These are phyloP conservation scores for Cyberlindnera maritima DNA, from an alignment of 805 yeast genomes.

Conservation along the genomic window DNA sequence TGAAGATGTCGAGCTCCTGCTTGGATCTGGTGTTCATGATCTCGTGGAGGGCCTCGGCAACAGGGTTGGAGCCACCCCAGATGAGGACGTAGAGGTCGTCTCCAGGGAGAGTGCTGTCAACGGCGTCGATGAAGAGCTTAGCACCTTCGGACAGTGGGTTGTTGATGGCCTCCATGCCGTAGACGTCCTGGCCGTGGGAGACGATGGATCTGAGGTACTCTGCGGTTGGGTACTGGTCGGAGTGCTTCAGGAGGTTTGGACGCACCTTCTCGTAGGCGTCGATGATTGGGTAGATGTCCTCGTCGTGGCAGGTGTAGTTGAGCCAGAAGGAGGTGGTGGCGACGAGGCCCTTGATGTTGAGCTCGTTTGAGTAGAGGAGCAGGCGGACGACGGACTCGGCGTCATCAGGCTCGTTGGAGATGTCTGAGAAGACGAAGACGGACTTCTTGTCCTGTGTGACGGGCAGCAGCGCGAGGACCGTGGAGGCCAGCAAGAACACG, in stretches of 20 bases:
- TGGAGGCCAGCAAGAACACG: neutral
- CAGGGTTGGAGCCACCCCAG: slow-evolving; percentile 33
- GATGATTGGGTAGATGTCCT: slow-evolving; percentile 31
- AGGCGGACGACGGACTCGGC: slow-evolving; percentile 31
- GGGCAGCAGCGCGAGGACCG: neutral
- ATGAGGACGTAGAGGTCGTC: slow-evolving; percentile 26
- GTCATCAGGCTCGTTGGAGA: slow-evolving; percentile 33
- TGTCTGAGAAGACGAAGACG: slow-evolving; percentile 31
- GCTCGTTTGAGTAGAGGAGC: slow-evolving; percentile 31
- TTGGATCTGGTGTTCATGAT: slow-evolving; percentile 18
- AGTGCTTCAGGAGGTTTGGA: slow-evolving; percentile 26
- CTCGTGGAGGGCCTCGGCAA: slow-evolving; percentile 31
- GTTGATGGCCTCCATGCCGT: slow-evolving; percentile 26
- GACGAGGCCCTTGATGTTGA: slow-evolving; percentile 29
- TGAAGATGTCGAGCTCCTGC: slow-evolving; percentile 18
- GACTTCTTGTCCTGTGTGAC: slow-evolving; percentile 29
- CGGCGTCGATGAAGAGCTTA: slow-evolving; percentile 21
- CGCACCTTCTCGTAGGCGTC: slow-evolving; percentile 31
- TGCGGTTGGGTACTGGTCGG: slow-evolving; percentile 27
- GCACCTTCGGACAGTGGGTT: slow-evolving; percentile 27
- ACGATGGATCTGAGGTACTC: slow-evolving; percentile 28
- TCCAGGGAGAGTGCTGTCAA: slow-evolving; percentile 19
- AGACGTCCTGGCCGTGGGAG: slow-evolving; percentile 25
- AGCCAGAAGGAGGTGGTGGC: slow-evolving; percentile 35
- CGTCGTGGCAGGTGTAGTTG: slow-evolving; percentile 29